Percentiles rank a stretch among this genome's conserved stretches.
phyloP scores from a whole-genome alignment of 306 rosid species.

The Trifolium pratense region DNA sequence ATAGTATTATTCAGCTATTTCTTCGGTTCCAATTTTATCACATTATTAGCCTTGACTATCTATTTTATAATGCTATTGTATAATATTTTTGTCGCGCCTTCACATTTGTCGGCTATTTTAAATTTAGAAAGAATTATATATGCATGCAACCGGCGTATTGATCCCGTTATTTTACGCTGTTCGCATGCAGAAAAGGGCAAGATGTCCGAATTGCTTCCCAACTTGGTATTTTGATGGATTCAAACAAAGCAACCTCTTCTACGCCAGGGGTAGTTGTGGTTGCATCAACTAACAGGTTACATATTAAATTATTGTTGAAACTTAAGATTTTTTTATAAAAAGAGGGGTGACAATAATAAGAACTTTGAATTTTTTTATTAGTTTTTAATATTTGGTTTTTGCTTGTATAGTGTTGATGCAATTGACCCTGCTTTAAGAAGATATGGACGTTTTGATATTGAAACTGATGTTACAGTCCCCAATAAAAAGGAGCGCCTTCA shows the following conservation, averaged over 20 bases:
- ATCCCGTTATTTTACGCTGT: constrained; percentile 28
- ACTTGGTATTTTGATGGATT: constrained; percentile 75
- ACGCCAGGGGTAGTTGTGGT: constrained; percentile 72
- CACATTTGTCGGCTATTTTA: constrained; percentile 27
- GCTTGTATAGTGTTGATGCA: constrained; percentile 67
- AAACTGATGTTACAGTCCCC: constrained; percentile 85
- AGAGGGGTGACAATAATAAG: neutral
- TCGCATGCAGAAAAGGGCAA: constrained; percentile 73
- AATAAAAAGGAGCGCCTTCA: constrained; percentile 76
- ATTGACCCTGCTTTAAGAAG: constrained; percentile 92
- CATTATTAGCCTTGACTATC: constrained; percentile 9
- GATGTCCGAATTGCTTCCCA: constrained; percentile 82
- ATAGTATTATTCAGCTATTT: constrained; percentile 20
- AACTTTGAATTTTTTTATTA: neutral
- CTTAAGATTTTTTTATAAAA: neutral
- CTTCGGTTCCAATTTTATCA: constrained; percentile 12
- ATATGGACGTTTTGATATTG: constrained; percentile 88
- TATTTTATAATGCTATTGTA: neutral
- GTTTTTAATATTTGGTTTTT: constrained; percentile 37
- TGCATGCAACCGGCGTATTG: constrained; percentile 21
- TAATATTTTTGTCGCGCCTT: constrained; percentile 10
- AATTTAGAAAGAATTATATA: constrained; percentile 22
- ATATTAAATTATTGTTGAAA: neutral
- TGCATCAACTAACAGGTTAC: constrained; percentile 93
- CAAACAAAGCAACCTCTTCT: constrained; percentile 58